phyloP scores from a whole-genome alignment of 805 yeast species.

The Lachancea mirantina region DNA sequence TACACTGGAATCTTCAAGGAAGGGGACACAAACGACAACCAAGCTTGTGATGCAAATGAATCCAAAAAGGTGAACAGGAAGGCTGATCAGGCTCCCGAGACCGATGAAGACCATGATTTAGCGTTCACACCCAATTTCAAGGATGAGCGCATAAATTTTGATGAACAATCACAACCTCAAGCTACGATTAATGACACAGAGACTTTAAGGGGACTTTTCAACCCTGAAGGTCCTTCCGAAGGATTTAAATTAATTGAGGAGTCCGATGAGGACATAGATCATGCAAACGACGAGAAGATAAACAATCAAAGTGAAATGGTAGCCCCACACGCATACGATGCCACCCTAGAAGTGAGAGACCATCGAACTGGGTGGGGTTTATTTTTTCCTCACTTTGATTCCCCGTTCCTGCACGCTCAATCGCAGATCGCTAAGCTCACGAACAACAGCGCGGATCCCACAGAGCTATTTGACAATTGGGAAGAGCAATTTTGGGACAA shows the following conservation, averaged over 20 bases:
- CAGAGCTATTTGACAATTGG: conserved; percentile 43
- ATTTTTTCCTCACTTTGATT: conserved; percentile 76
- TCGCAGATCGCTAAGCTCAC: conserved; percentile 59
- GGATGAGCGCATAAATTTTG: background rate
- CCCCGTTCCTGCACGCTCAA: conserved; percentile 84
- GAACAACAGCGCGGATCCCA: conserved; percentile 21
- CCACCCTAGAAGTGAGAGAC: conserved; percentile 12
- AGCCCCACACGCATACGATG: conserved; percentile 7
- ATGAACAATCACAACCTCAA: conserved; percentile 2
- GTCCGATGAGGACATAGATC: conserved; percentile 44
- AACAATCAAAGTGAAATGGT: conserved; percentile 14
- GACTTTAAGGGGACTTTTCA: conserved; percentile 52
- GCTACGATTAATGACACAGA: conserved; percentile 45
- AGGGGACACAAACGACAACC: conserved; percentile 26
- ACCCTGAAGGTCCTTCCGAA: conserved; percentile 33
- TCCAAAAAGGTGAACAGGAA: conserved; percentile 3
- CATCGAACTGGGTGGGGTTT: conserved; percentile 40
- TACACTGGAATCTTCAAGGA: conserved; percentile 32
- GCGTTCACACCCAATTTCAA: conserved; percentile 2
- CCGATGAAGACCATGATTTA: no score
- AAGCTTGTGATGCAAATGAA: conserved; percentile 22
- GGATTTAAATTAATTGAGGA: conserved; percentile 39
- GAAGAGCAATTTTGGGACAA: conserved; percentile 75
- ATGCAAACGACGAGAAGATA: conserved; percentile 21
- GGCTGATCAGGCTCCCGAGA: no score